These are phyloP conservation scores for Kurtzmaniella cleridarum DNA, from an alignment of 805 yeast species.

Conservation along the genomic window DNA sequence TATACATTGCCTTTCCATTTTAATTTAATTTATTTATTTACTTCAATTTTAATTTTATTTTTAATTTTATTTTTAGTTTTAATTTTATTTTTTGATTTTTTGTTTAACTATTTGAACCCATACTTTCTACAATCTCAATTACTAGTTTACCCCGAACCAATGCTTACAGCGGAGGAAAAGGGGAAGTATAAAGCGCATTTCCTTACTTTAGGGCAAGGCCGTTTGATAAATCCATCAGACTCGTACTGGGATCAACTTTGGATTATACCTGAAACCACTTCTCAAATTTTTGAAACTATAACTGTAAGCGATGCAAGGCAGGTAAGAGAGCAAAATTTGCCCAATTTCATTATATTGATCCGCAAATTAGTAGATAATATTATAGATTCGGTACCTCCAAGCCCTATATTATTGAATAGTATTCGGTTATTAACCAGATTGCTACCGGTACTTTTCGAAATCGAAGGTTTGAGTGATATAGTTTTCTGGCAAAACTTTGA, in stretches of 20 bases:
- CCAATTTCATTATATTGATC: slow-evolving; percentile 54
- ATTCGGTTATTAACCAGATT: slow-evolving; percentile 59
- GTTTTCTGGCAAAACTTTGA: slow-evolving; percentile 9
- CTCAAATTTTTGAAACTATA: slow-evolving; percentile 55
- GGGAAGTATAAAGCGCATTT: slow-evolving; percentile 56
- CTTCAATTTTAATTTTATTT: too few relatives aligned
- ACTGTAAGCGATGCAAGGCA: slow-evolving; percentile 53
- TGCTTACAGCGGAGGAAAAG: slow-evolving; percentile 76
- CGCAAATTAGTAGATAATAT: slow-evolving; percentile 1
- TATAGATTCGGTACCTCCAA: slow-evolving; percentile 16
- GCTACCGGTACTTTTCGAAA: slow-evolving; percentile 65
- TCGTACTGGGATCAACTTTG: slow-evolving; percentile 29
- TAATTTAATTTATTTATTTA: too few relatives aligned
- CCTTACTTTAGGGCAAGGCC: slow-evolving; percentile 47
- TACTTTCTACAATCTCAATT: neutral
- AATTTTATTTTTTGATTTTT: neutral
- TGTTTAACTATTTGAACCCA: neutral
- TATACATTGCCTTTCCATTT: too few relatives aligned
- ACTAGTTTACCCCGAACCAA: slow-evolving; percentile 15
- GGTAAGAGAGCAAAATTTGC: slow-evolving; percentile 52
- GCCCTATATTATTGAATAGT: slow-evolving; percentile 49
- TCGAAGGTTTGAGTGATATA: slow-evolving; percentile 40
- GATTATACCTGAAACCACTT: slow-evolving; percentile 40
- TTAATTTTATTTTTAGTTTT: neutral
- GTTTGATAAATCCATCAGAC: slow-evolving; percentile 19